Evolutionary conservation across 2,329 filamentous ascomycete genomes (phyloP).

Genomic region (Aquanectria penicillioides): DNA sequence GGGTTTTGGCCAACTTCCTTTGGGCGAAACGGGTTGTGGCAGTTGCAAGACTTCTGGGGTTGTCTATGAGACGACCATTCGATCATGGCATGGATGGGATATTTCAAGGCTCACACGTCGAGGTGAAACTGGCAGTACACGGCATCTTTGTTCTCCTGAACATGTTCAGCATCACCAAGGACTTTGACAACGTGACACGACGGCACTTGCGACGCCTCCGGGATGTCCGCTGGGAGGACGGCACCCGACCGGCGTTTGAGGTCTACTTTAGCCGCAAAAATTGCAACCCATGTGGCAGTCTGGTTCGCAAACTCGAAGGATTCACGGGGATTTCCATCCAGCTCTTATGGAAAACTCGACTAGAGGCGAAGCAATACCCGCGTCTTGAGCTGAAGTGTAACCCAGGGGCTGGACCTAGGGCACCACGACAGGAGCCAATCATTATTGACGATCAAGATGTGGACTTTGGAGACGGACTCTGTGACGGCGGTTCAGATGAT

Average conservation of each 20-base stretch:
- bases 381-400: too few species aligned
- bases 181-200: constrained; percentile 32
- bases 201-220: constrained; percentile 38
- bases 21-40: constrained; percentile 46
- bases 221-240: constrained; percentile 37
- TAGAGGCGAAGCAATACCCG: constrained; percentile 43
- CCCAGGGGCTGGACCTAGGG: background rate
- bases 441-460: constrained; percentile 32
- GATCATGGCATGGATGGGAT: constrained; percentile 41
- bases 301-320: constrained; percentile 38
- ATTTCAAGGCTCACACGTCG: constrained; percentile 49
- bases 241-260: constrained; percentile 43
- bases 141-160: constrained; percentile 43
- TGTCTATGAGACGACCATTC: constrained; percentile 44
- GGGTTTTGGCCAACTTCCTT: constrained; percentile 42
- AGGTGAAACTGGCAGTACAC: constrained; percentile 52
- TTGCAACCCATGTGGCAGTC: constrained; percentile 42
- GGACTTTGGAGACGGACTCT: constrained; percentile 35
- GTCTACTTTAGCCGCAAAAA: constrained; percentile 49
- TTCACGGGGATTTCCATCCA: constrained; percentile 42
- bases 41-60: constrained; percentile 41
- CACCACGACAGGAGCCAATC: background rate
- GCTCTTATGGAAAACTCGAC: constrained; percentile 42
- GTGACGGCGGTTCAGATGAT: constrained; percentile 20
- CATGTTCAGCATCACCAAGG: constrained; percentile 36